Conservation (phyloP, 768 basidiomycete species). For the Gyrodon lividus region DNA sequence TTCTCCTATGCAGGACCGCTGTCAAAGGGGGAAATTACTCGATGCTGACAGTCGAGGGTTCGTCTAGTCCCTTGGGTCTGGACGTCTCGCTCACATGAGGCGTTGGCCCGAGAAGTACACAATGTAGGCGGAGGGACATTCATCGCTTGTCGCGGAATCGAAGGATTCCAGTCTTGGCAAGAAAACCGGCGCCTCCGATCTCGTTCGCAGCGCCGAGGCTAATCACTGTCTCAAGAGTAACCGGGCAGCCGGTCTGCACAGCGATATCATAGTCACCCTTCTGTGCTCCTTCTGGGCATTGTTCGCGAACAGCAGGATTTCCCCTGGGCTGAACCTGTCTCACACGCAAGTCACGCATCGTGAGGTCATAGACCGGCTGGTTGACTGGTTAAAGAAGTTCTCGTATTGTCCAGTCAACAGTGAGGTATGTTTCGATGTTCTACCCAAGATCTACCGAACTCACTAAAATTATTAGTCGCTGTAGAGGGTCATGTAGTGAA, state of each 20-base stretch:
- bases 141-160: neutral
- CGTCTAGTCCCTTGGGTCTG: neutral
- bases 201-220: neutral
- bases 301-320: neutral
- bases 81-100: neutral
- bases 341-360: neutral
- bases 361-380: neutral
- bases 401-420: neutral
- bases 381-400: neutral
- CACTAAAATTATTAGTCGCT: no score
- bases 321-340: no score
- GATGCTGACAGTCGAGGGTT: neutral
- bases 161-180: neutral
- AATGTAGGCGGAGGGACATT: neutral
- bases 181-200: neutral
- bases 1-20: slow-evolving; percentile 10
- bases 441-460: no score
- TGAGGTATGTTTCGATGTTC: no score
- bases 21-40: neutral
- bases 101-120: slow-evolving; percentile 4
- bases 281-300: neutral
- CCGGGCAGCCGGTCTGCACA: neutral
- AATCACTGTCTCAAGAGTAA: neutral
- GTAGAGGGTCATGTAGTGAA: no score
- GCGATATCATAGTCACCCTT: neutral